These are phyloP conservation scores for Avena insularis DNA, from an alignment of 176 grass and related monocot genomes.

Conservation along the genomic window DNA sequence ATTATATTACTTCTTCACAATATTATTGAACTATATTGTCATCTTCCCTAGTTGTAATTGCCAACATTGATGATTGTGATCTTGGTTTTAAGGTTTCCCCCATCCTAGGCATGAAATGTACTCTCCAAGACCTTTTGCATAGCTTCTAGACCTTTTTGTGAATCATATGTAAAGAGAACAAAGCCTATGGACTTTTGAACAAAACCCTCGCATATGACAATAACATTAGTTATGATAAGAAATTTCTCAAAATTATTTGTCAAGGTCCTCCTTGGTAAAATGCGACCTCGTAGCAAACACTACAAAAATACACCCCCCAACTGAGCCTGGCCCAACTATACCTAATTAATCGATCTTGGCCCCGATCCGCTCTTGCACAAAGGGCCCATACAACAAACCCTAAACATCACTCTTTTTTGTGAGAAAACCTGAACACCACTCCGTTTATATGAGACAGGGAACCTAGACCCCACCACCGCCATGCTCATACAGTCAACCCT, in stretches of 20 bases:
- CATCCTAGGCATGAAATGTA: conserved; percentile 57
- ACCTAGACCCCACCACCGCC: too few species aligned
- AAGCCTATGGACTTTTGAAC: conserved; percentile 53
- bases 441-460: too few species aligned
- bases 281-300: conserved; percentile 13
- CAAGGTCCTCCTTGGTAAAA: conserved; percentile 51
- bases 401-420: too few species aligned
- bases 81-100: conserved; percentile 49
- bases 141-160: conserved; percentile 41
- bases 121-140: conserved; percentile 46
- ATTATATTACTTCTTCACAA: background rate
- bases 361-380: too few species aligned
- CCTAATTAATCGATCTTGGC: too few species aligned
- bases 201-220: conserved; percentile 41
- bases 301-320: too few species aligned
- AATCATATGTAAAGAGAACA: conserved; percentile 53
- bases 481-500: too few species aligned
- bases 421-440: too few species aligned
- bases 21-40: background rate
- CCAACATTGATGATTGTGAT: conserved; percentile 37
- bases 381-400: too few species aligned
- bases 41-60: background rate
- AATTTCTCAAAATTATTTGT: conserved; percentile 64
- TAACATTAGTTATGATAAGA: conserved; percentile 53
- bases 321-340: too few species aligned